Percentiles rank a stretch among this genome's conserved stretches.
phyloP scores from a whole-genome alignment of 2,329 filamentous ascomycete genomes.

The Ceratocystis cacaofunesta region DNA sequence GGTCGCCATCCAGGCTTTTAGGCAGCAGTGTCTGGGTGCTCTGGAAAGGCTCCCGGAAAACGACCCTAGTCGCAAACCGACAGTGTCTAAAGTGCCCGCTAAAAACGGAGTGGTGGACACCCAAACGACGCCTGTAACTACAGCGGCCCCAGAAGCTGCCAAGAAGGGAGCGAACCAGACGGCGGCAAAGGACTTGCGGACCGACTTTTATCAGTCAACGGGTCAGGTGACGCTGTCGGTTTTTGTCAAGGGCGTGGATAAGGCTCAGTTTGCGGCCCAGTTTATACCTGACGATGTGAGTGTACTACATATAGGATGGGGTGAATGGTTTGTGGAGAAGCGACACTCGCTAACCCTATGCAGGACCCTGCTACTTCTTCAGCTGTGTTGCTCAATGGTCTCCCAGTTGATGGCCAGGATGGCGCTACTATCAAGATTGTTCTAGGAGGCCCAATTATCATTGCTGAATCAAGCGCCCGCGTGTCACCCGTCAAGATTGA shows the following conservation, averaged over 20 bases:
- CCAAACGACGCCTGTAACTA: conserved; percentile 2
- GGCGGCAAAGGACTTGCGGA: conserved; percentile 16
- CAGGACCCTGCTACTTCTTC: conserved; percentile 4
- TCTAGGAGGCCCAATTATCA: conserved; percentile 5
- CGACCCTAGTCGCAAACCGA: conserved; percentile 34
- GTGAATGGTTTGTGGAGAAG: not conserved
- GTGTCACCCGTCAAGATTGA: conserved; percentile 71
- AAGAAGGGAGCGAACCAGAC: conserved; percentile 17
- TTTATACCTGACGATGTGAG: conserved; percentile 16
- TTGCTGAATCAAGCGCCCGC: conserved; percentile 40
- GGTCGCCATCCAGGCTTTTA: conserved; percentile 10
- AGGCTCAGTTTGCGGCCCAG: conserved; percentile 27
- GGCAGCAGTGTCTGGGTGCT: conserved; percentile 32
- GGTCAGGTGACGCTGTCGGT: conserved; percentile 27
- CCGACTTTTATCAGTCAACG: conserved; percentile 19
- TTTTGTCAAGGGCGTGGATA: conserved; percentile 30
- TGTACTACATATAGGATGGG: conserved; percentile 10
- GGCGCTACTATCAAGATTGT: conserved; percentile 5
- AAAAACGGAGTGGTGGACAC: not conserved
- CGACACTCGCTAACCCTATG: not conserved
- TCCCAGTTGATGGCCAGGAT: conserved; percentile 12
- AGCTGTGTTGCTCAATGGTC: not conserved
- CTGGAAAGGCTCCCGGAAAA: conserved; percentile 32
- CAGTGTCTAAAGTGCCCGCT: conserved; percentile 21
- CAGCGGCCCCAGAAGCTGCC: not conserved